Percentiles rank a stretch among this genome's conserved stretches.
These are phyloP conservation scores for Cercospora zeina DNA, from an alignment of 2,329 filamentous ascomycete species.

Conservation along the genomic window DNA sequence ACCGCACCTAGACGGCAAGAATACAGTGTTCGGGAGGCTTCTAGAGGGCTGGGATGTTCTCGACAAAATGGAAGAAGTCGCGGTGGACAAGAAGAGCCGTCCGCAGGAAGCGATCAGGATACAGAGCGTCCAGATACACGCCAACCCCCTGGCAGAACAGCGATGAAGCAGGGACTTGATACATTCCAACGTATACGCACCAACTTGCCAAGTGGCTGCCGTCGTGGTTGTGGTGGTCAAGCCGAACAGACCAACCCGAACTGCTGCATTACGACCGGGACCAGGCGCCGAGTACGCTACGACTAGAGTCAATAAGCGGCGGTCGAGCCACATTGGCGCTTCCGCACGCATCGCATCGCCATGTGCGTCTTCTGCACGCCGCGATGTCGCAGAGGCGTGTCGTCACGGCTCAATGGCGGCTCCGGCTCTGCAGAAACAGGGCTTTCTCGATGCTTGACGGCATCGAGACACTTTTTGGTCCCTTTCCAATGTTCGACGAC, in stretches of 20 bases:
- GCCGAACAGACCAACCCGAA: background rate
- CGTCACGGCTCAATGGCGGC: background rate
- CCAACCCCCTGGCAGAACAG: conserved; percentile 68
- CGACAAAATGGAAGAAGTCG: conserved; percentile 68
- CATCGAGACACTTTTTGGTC: background rate
- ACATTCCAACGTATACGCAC: background rate
- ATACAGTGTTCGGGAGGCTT: conserved; percentile 79
- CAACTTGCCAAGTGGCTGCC: background rate
- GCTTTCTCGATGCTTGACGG: background rate
- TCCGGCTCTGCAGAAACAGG: background rate
- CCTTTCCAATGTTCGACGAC: background rate
- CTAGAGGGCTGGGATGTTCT: conserved; percentile 62
- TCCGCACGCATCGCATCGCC: background rate
- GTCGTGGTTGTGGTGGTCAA: background rate
- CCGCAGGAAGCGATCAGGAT: conserved; percentile 68
- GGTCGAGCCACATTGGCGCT: background rate
- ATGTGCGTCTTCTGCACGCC: background rate
- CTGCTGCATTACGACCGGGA: background rate
- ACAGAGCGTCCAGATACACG: conserved; percentile 70
- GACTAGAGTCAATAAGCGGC: background rate
- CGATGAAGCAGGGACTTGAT: conserved; percentile 26
- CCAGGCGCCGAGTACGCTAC: background rate
- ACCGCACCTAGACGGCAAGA: conserved; percentile 77
- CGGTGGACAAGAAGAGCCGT: conserved; percentile 75
- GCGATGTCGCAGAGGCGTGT: background rate